A percentile compares a stretch with the other conserved stretches of the same genome.
Conservation (phyloP, 495 filamentous ascomycete species). For the Lasiosphaeria miniovina region DNA sequence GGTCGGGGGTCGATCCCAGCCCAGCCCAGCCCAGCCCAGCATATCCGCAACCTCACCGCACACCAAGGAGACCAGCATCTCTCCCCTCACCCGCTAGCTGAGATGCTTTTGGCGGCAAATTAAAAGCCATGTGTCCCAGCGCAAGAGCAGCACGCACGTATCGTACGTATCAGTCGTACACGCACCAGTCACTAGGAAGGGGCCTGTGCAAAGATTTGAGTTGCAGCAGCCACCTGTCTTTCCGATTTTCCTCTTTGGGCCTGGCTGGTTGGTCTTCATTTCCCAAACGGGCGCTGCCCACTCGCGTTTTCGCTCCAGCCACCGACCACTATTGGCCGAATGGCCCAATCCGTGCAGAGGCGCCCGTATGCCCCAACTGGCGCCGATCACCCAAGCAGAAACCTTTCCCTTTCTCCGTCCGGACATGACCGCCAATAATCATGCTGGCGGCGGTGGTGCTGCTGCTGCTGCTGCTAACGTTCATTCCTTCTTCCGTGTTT, state of each 20-base stretch:
- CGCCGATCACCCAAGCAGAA: constrained; percentile 14
- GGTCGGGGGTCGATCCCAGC: too few species aligned
- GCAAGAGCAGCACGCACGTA: too few species aligned
- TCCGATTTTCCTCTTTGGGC: background rate
- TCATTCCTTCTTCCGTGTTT: background rate
- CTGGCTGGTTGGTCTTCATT: background rate
- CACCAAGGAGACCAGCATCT: too few species aligned
- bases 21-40: too few species aligned
- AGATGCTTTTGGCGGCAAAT: too few species aligned
- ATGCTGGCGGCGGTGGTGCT: background rate
- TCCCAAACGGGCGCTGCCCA: constrained; percentile 19
- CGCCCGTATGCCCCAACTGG: constrained; percentile 16
- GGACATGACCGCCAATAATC: background rate
- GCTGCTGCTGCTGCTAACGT: constrained; percentile 1
- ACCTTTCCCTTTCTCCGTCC: constrained; percentile 3
- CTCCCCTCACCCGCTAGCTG: too few species aligned
- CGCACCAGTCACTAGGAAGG: too few species aligned
- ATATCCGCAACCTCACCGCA: too few species aligned
- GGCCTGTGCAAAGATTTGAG: background rate
- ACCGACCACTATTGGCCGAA: constrained; percentile 20
- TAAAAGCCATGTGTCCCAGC: too few species aligned
- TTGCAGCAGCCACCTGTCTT: constrained; percentile 10
- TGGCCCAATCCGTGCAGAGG: constrained; percentile 20
- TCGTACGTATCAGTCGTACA: too few species aligned
- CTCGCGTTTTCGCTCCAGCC: constrained; percentile 10